A percentile compares a stretch with the other conserved stretches of the same genome.
These are phyloP conservation scores for Podospora pseudopauciseta DNA, from an alignment of 495 filamentous ascomycete genomes.

Conservation along the genomic window DNA sequence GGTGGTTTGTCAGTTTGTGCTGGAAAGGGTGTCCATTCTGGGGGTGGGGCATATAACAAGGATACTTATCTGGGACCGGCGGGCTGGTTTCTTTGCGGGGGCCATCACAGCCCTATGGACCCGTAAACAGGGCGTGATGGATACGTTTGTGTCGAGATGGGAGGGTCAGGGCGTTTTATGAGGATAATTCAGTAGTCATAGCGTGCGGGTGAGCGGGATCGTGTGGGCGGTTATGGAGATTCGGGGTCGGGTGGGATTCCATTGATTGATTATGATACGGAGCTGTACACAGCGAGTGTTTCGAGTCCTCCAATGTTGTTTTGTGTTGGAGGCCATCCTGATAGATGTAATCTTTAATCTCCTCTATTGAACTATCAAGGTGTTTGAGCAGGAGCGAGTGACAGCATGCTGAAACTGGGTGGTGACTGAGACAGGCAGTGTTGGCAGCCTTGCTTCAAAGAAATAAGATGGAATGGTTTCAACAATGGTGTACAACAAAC, in stretches of 20 bases:
- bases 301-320: no score
- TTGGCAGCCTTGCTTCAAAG: no score
- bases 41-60: not conserved
- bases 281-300: not conserved
- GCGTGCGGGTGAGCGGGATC: not conserved
- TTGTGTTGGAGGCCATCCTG: no score
- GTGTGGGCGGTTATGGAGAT: not conserved
- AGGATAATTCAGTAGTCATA: not conserved
- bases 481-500: no score
- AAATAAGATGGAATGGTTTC: no score
- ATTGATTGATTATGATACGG: not conserved
- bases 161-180: not conserved
- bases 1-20: not conserved
- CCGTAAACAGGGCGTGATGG: not conserved
- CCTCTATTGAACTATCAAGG: no score
- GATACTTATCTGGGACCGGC: not conserved
- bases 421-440: no score
- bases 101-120: not conserved
- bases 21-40: not conserved
- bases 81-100: not conserved
- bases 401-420: no score
- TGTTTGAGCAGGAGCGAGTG: no score
- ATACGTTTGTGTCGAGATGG: not conserved
- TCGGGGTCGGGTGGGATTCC: not conserved
- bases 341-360: no score